Evolutionary conservation across 768 basidiomycete species (phyloP), one percentile per base, ranked within the genome.

Genomic region (Psilocybe tampanensis): DNA sequence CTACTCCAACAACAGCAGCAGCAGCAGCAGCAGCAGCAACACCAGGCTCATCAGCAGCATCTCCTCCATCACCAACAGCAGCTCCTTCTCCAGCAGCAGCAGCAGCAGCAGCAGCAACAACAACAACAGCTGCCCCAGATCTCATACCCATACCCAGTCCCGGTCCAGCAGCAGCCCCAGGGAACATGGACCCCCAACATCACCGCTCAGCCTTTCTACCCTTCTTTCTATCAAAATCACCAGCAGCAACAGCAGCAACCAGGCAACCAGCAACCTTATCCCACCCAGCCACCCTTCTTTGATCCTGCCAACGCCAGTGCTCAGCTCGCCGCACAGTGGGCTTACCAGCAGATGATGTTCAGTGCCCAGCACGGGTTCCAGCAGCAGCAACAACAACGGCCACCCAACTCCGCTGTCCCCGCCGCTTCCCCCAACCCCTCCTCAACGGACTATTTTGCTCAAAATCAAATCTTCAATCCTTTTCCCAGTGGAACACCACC

Each of bases 311-410:
- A 88, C 61, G 88, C 88, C 47, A 86, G 87, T 61, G 88, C 88
- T 51, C 89, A 88, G 61, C 83, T 91, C 54, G 84, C 86, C 55
- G 87, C 90, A 2, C 89, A 90, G 70, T 94, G 92, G 91, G 89
- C 91, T 34, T 94, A 94, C 74, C 91, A 92, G 72, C 91, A 93
- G 66, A 92, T 93, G 91, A 86, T 94, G 86, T 89, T 85, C 75
- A 86, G 83, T 65, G 86, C 86, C 45, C 83, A 86, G 63, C 83
- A 84, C 45, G 76, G 74, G 44, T 80, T 78, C 65, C 68, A 83
- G 62, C 78, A 76, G 47, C 47, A 45, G 17, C 44, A 45, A 15
- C 22, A 79, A 49, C 70, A 43, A 54, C 47, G 47, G 8, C 42
- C 52, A 12, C 36, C 47, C 13, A 42, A 43, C 47, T 41, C 47